Percentiles rank a stretch among this genome's conserved stretches.
These are phyloP conservation scores for Kwoniella newhampshirensis DNA, from an alignment of 768 basidiomycete species.

Conservation along the genomic window DNA sequence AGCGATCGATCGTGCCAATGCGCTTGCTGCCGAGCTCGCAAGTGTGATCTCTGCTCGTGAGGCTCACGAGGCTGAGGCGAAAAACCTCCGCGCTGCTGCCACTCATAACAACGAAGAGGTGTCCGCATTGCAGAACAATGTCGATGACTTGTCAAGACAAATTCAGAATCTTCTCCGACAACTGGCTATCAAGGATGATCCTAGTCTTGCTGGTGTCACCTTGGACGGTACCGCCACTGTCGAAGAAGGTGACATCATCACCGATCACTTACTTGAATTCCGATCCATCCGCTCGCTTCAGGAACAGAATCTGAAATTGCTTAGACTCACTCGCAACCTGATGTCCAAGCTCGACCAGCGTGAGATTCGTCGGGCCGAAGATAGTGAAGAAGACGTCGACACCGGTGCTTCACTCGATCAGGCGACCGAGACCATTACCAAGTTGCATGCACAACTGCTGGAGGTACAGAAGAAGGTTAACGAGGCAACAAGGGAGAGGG, in stretches of 20 bases:
- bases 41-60: slow-evolving; percentile 76
- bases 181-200: slow-evolving; percentile 76
- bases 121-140: slow-evolving; percentile 32
- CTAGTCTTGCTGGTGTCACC: slow-evolving; percentile 68
- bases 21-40: slow-evolving; percentile 76
- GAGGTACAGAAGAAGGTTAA: slow-evolving; percentile 76
- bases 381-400: slow-evolving; percentile 37
- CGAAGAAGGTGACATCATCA: slow-evolving; percentile 69
- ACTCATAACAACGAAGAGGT: slow-evolving; percentile 34
- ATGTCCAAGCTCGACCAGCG: slow-evolving; percentile 80
- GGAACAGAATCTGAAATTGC: slow-evolving; percentile 83
- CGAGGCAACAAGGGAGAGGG: slow-evolving; percentile 80
- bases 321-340: slow-evolving; percentile 78
- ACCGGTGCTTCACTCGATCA: slow-evolving; percentile 71
- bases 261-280: slow-evolving; percentile 85
- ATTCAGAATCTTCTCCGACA: slow-evolving; percentile 76
- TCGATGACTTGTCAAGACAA: slow-evolving; percentile 58
- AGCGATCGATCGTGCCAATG: slow-evolving; percentile 71
- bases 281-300: slow-evolving; percentile 75
- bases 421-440: slow-evolving; percentile 81
- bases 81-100: slow-evolving; percentile 26
- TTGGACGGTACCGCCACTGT: slow-evolving; percentile 30
- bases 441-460: slow-evolving; percentile 68
- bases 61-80: slow-evolving; percentile 54
- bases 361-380: slow-evolving; percentile 57